Conservation (phyloP, 768 basidiomycete genomes). For the Mycena chlorophos region DNA sequence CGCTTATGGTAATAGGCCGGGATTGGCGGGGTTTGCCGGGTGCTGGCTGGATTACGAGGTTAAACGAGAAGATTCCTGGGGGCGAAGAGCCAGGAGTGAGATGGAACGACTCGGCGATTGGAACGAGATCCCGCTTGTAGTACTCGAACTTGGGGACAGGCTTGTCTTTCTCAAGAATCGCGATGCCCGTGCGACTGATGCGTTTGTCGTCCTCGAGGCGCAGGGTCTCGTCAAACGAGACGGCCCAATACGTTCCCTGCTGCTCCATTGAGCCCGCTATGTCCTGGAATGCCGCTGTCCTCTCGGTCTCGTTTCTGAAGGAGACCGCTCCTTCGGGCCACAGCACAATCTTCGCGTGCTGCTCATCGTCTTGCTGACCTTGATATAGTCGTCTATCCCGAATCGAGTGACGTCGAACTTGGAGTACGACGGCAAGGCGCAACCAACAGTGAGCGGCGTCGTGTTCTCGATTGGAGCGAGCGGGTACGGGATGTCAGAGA, state of each 20-base stretch:
- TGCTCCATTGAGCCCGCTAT: conserved; percentile 36
- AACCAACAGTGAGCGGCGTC: conserved; percentile 67
- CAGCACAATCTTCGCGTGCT: conserved; percentile 56
- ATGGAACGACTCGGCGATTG: conserved; percentile 83
- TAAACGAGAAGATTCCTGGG: conserved; percentile 49
- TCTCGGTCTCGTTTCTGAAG: conserved; percentile 55
- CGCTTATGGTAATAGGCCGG: conserved; percentile 59
- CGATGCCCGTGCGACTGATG: conserved; percentile 61
- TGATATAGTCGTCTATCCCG: conserved; percentile 60
- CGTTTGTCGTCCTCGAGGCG: conserved; percentile 38
- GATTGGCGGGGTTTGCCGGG: conserved; percentile 34
- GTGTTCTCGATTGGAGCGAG: conserved; percentile 24
- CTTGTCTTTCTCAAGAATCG: conserved; percentile 50
- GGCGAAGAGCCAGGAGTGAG: conserved; percentile 52
- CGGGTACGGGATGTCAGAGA: conserved; percentile 34
- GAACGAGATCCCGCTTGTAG: conserved; percentile 77
- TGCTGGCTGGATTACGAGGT: conserved; percentile 41
- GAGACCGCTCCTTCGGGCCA: conserved; percentile 83
- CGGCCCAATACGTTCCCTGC: conserved; percentile 54
- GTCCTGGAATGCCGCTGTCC: conserved; percentile 46
- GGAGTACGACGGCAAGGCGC: conserved; percentile 57
- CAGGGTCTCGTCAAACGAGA: conserved; percentile 69
- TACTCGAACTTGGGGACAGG: conserved; percentile 49
- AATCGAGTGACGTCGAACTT: conserved; percentile 42
- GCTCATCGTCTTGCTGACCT: conserved; percentile 52